Evolutionary conservation across 768 basidiomycete genomes (phyloP), one percentile per base, ranked within the genome.

Genomic region (Panus rudis): DNA sequence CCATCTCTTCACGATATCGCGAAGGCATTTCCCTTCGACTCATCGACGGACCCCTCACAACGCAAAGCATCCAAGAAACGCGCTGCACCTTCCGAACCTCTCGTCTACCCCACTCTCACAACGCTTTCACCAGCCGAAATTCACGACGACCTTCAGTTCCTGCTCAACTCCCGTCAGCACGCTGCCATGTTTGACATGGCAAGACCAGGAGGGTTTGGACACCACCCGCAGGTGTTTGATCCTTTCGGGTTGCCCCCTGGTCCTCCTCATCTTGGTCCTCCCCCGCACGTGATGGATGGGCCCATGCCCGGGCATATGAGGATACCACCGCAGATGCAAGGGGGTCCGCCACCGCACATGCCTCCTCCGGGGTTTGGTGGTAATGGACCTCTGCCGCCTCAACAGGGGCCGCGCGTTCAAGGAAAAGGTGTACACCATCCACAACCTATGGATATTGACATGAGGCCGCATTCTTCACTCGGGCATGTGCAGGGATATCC

Each of bases 1-100:
- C 84, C 79, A 1, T 75, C 78, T 8, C 65, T 88, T 23, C 76
- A 79, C n/a, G 75, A 81, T 53, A 75, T 87, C 23, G 63, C 81
- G 52, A 80, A 78, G 50, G 67, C 75, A 12, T 69, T 75, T 45
- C 77, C 81, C 1, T 72, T 76, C 41, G 66, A 63, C n/a, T 47
- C 54, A 7, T 43, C 59, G 1, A n/a, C n/a, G n/a, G n/a, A n/a
- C n/a, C n/a, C n/a, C n/a, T n/a, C n/a, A n/a, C n/a, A n/a, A n/a
- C n/a, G n/a, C n/a, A n/a, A n/a, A n/a, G 52, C 53, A 16, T 43
- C 52, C 26, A 53, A 47, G 43, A 43, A 44, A 50, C 52, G 39
- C 22, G 46, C 24, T 21, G 31, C 44, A 2, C 46, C 39, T 12
- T 23, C 46, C 3, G 35, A 39, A 2, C 41, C 50, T 14, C 51